Evolutionary conservation across 1,284 basidiomycete species (phyloP), one percentile per base, ranked within the genome.

Genomic region (Tilletia walkeri): DNA sequence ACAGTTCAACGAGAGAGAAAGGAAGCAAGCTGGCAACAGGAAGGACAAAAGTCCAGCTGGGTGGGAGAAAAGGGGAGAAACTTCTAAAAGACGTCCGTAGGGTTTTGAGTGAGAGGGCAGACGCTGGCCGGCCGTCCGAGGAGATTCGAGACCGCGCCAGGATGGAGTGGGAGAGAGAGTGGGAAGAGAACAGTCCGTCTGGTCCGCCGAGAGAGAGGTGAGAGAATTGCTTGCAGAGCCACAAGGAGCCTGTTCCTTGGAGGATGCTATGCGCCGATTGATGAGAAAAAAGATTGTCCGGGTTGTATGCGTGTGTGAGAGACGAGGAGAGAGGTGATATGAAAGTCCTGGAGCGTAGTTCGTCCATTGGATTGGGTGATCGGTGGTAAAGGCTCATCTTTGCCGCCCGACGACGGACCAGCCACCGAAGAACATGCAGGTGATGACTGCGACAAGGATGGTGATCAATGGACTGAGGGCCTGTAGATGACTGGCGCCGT

Each of bases 391-490:
- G 50, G 34, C 16, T 70, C 66, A 75, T 18, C 9, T 69, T 67
- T 45, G 50, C 48, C 36, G 72, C 66, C 45, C 76, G 34, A 67
- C 45, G 41, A 78, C 39, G 24, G 54, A 53, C 73, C 72, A 78
- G 4, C 75, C 77, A 0, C 72, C 73, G n/a, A 48, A 74, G 10
- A 75, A 65, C 39, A 76, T 76, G 4, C 77, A 69, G 34, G 73
- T 74, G 34, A 68, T 14, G 30, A 74, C 74, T 14, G 74, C 75
- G 18, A 78, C 48, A 50, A 77, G 49, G 1, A 70, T 73, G 6
- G 77, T 20, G 65, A 77, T 68, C 2, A 72, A 73, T 1, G 77
- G 77, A 34, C 74, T 72, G 66, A 76, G 71, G 18, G 73, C 67
- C 63, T 70, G 73, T 24, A 78, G 45, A 16, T 74, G 72, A 2